Evolutionary conservation across 768 basidiomycete genomes (phyloP), one percentile per base, ranked within the genome.

Genomic region (Boletus rubescentipes): DNA sequence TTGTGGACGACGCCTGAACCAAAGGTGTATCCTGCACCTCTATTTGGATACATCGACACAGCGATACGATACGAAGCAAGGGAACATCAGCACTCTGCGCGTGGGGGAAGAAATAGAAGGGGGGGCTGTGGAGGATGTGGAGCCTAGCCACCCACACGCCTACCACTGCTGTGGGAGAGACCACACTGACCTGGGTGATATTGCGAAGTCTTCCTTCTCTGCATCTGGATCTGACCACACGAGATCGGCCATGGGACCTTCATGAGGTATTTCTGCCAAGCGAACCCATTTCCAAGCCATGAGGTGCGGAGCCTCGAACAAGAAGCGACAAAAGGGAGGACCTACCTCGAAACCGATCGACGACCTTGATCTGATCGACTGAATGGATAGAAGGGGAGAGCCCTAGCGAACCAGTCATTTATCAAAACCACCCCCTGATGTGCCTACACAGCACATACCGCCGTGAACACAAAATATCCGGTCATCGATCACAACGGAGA

Each of bases 211-310:
- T 71, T 98, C 97, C 71, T 98, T 99, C 72, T 99, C 97, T 35
- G 93, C 85, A 74, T 99, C 97, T 34, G 97, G 97, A 80, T 99
- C 97, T 41, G 95, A 98, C 97, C 97, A 99, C 2, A 99, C 97
- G 29, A 99, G 82, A 80, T 99, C 97, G 12, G 96, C 96, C 94
- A 99, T 98, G 26, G 97, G 96, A 4, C 97, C 97, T 72, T 99
- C 97, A 64, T 98, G 97, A 39, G 97, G 97, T 54, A 99, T 98
- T 78, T 99, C 97, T 94, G 66, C 54, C 53, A 46, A 46, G 45
- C 20, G 0, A 49, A 40, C 10, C 40, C 63, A 20, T 54, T 57
- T 42, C 11, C 54, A 38, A 60, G 53, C 45, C 49, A 65, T 63
- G 61, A 64, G 65, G 66, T 47, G 41, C 35, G 58, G 54, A 59